Base-by-base conservation (phyloP, 192 early-diverging fungal genomes). In the Cetraspora pellucida region DNA sequence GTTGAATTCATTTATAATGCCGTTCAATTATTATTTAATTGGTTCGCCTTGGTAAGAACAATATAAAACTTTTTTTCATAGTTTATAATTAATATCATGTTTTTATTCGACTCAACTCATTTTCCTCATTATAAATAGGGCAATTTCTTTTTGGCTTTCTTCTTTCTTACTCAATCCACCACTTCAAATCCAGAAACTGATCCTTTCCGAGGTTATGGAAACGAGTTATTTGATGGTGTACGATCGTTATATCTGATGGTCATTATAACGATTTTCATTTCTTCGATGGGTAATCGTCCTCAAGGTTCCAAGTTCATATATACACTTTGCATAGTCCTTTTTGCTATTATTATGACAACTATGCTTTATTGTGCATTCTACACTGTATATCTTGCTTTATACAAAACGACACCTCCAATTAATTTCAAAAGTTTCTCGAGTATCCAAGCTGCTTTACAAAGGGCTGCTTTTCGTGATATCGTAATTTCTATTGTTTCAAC, bases 201-300 rank as follows among this genome's bases (percentile, higher is more conserved):
- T 37, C 87, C 91, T 19, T 93, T 93, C 84, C 81, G 85, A 60
- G 82, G 84, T 11, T 84, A 82, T 66, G 91, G 92, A 31, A 68
- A 83, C 30, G 78, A 82, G 25, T 86, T 93, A 0, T 93, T 94
- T 79, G 81, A 85, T 70, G 80, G 91, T 17, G 85, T 95, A 75
- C 90, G 91, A 43, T 81, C 87, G 71, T 80, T 95, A 43, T 97
- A 97, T 79, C 78, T 95, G 30, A 81, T 92, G 66, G 90, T 92
- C 58, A 85, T 97, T 66, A 86, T 94, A 37, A 88, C 88, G 52
- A 90, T 91, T 67, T 92, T 97, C 80, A 91, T 97, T 30, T 88
- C 87, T 28, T 93, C 95, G 54, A 84, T 97, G 66, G 96, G 96
- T 72, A 97, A 97, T 84, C 90, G 95, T 11, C 96, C 96, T 25